Base-by-base conservation (phyloP, 75 land plant genomes). In the Cryptomeria japonica region DNA sequence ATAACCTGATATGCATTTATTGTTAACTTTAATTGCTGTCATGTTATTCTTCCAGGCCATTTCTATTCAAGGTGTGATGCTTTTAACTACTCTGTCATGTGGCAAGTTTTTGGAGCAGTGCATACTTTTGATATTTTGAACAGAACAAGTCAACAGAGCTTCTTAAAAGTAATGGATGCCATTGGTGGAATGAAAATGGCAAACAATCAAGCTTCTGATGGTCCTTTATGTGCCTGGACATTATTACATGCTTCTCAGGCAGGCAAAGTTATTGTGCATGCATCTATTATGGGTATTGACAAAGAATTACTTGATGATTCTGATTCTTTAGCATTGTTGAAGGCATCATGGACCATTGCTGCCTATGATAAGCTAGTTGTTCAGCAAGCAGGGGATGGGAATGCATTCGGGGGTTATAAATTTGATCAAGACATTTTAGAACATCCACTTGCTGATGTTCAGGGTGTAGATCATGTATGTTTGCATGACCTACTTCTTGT, bases 141-240 rank as follows among this genome's bases (percentile, higher is more conserved):
- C 53, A 38, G 80, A 38, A 90, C 94, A 19, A 72, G 37, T 34
- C 84, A 90, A 25, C 25, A 32, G 9, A 78, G 44, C 77, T 42
- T 47, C 38, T 39, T 88, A 18, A 55, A 44, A 39, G 58, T 77
- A 22, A 34, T 56, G 68, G 58, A 37, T 22, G 72, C 31, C 76
- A 38, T 83, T 8, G 15, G 46, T 84, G 61, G 84, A 85, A 16
- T 28, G 25, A 61, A 11, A 75, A 73, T 72, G 68, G 9, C 41
- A 18, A 18, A 36, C 68, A 39, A 80, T 19, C 28, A 49, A 38
- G 75, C 87, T 19, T 11, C 36, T 28, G 84, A 58, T 85, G 90
- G 90, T 84, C 91, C 90, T 36, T 91, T 95, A n/a, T 98, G 99
- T 93, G 93, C 94, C 86, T 94, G 96, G 96, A 88, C 91, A 4